phyloP scores from a whole-genome alignment of 805 yeast species.

The Isabelozyma gotoi region DNA sequence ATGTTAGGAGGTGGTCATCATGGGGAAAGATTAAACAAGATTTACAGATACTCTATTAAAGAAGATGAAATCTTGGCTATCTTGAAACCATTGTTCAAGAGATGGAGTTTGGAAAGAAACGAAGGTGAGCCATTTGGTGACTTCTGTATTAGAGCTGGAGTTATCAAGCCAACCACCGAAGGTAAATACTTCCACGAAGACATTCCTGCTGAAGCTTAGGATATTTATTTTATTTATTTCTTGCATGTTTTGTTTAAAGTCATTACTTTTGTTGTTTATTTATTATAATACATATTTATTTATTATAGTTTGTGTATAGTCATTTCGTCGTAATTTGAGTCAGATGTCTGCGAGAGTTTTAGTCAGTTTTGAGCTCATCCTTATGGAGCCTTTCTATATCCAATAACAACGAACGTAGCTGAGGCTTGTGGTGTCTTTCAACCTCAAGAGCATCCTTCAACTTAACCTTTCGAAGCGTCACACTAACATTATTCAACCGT shows the following conservation, averaged over 20 bases:
- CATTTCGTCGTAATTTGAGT: neutral
- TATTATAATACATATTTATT: neutral
- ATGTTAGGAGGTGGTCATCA: constrained; percentile 95
- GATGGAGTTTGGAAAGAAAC: constrained; percentile 88
- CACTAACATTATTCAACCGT: constrained; percentile 46
- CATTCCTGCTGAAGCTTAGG: constrained; percentile 71
- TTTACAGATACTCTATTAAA: constrained; percentile 81
- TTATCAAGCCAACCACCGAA: constrained; percentile 82
- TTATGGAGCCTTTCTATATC: constrained; percentile 15
- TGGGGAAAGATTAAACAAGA: constrained; percentile 89
- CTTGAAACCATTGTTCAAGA: constrained; percentile 83
- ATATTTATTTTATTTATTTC: neutral
- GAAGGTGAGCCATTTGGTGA: constrained; percentile 97
- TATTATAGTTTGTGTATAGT: neutral
- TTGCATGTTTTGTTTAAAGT: neutral
- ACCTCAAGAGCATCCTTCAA: constrained; percentile 43
- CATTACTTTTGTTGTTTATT: constrained; percentile 1
- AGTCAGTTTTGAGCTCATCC: no score
- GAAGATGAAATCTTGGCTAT: constrained; percentile 83
- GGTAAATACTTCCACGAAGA: constrained; percentile 96
- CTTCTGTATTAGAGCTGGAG: constrained; percentile 82
- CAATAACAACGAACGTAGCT: constrained; percentile 26
- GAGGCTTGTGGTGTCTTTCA: constrained; percentile 41
- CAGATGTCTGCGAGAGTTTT: no score
- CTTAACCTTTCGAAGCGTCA: constrained; percentile 50